These are phyloP conservation scores for Cercospora citrullina DNA, from an alignment of 2,329 filamentous ascomycete species.

Conservation along the genomic window DNA sequence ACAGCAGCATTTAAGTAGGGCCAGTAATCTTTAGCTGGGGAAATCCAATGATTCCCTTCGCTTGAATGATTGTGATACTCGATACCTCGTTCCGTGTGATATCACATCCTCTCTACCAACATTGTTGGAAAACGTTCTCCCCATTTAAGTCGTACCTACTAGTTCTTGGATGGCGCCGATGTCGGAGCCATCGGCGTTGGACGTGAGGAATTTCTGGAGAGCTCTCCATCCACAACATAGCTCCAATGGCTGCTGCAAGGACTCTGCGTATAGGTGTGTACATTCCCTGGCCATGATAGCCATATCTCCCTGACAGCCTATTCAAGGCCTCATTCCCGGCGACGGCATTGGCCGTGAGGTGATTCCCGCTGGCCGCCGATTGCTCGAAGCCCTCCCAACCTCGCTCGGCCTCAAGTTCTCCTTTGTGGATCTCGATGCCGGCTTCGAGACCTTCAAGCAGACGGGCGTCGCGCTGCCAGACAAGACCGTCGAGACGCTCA, in stretches of 20 bases:
- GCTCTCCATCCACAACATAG: neutral
- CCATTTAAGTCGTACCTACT: neutral
- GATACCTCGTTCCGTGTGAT: neutral
- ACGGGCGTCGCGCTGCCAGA: constrained; percentile 87
- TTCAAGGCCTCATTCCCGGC: constrained; percentile 85
- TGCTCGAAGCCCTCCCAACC: constrained; percentile 89
- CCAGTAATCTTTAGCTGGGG: neutral
- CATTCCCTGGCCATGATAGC: neutral
- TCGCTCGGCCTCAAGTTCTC: constrained; percentile 91
- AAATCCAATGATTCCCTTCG: neutral
- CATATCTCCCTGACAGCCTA: neutral
- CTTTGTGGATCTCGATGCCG: constrained; percentile 89
- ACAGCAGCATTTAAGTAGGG: neutral
- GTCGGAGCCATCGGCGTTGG: neutral
- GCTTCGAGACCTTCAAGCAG: constrained; percentile 89
- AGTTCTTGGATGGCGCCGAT: neutral
- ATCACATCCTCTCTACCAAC: neutral
- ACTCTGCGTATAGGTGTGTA: constrained; percentile 14
- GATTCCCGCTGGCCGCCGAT: constrained; percentile 85
- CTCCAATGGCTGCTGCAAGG: constrained; percentile 18
- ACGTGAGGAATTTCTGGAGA: constrained; percentile 2
- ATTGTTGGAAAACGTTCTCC: neutral
- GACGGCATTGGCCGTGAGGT: constrained; percentile 99
- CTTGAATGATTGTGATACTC: neutral
- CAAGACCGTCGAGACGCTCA: constrained; percentile 83